A percentile compares a stretch with the other conserved stretches of the same genome.
These are phyloP conservation scores for Sporothrix schenckii DNA, from an alignment of 2,329 filamentous ascomycete genomes.

Conservation along the genomic window DNA sequence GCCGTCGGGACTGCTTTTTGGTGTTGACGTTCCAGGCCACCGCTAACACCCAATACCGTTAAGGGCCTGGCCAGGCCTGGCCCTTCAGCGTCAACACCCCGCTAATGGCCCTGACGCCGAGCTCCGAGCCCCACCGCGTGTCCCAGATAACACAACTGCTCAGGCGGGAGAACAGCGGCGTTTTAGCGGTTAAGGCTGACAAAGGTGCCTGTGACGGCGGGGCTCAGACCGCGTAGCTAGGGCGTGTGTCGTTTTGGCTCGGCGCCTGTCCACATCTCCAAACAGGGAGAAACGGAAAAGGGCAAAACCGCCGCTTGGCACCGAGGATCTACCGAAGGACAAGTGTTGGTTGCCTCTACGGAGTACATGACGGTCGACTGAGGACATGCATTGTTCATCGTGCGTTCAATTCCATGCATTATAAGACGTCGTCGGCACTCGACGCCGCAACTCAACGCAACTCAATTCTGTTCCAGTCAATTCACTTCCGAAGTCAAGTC, in stretches of 20 bases:
- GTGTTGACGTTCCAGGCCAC: not conserved
- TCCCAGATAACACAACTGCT: too few species aligned
- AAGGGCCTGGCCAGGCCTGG: not conserved
- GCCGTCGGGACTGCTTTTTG: not conserved
- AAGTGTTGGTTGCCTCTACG: not conserved
- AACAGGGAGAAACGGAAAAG: not conserved
- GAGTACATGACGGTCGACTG: too few species aligned
- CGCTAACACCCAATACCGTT: not conserved
- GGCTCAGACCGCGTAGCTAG: not conserved
- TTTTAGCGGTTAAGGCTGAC: slow-evolving; percentile 10
- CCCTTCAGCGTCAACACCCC: not conserved
- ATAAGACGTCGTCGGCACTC: not conserved
- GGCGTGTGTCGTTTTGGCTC: not conserved
- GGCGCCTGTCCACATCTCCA: slow-evolving; percentile 4
- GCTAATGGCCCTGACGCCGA: slow-evolving; percentile 11
- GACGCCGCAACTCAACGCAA: not conserved
- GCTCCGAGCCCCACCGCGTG: not conserved
- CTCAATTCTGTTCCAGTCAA: not conserved
- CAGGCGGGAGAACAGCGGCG: not conserved
- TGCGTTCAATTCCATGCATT: too few species aligned
- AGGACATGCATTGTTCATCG: too few species aligned
- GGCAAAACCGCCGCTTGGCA: slow-evolving; percentile 10
- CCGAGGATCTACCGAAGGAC: slow-evolving; percentile 23
- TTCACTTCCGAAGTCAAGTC: too few species aligned
- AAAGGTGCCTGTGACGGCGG: not conserved